A percentile compares a stretch with the other conserved stretches of the same genome.
Evolutionary conservation across 768 basidiomycete genomes (phyloP).

Genomic region (Fomitopsis serialis): DNA sequence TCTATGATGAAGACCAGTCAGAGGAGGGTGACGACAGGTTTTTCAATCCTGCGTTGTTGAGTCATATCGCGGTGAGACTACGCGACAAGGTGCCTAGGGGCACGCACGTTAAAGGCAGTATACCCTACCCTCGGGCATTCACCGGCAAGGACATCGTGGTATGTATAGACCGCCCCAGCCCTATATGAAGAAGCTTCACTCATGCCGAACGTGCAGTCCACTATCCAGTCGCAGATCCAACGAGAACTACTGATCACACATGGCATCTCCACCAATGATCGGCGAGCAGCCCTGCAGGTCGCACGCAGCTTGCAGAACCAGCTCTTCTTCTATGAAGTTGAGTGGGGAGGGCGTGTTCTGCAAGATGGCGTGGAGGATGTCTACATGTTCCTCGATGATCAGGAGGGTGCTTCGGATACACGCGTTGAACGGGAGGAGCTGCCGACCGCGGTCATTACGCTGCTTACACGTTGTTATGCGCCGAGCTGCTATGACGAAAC

Average conservation of each 20-base stretch:
- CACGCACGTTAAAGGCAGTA: constrained; percentile 87
- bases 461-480: constrained; percentile 87
- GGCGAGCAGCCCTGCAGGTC: constrained; percentile 80
- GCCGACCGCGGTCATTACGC: constrained; percentile 86
- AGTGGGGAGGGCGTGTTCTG: constrained; percentile 81
- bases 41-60: constrained; percentile 83
- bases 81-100: constrained; percentile 86
- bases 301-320: constrained; percentile 89
- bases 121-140: constrained; percentile 85
- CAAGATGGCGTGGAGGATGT: constrained; percentile 91
- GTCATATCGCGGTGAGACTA: constrained; percentile 84
- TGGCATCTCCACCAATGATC: constrained; percentile 67
- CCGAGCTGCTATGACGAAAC: constrained; percentile 78
- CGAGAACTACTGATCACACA: constrained; percentile 76
- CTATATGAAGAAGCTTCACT: background rate
- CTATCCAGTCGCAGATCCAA: constrained; percentile 84
- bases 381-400: constrained; percentile 87
- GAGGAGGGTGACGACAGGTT: constrained; percentile 62
- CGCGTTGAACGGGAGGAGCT: constrained; percentile 63
- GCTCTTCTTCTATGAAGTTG: constrained; percentile 95
- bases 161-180: constrained; percentile 27
- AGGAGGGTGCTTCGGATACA: constrained; percentile 56
- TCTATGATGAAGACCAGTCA: constrained; percentile 49
- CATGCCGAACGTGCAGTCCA: constrained; percentile 47
- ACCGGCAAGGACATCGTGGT: constrained; percentile 95